Base-by-base conservation (phyloP, 495 filamentous ascomycete genomes). In the Cercophora sp. region DNA sequence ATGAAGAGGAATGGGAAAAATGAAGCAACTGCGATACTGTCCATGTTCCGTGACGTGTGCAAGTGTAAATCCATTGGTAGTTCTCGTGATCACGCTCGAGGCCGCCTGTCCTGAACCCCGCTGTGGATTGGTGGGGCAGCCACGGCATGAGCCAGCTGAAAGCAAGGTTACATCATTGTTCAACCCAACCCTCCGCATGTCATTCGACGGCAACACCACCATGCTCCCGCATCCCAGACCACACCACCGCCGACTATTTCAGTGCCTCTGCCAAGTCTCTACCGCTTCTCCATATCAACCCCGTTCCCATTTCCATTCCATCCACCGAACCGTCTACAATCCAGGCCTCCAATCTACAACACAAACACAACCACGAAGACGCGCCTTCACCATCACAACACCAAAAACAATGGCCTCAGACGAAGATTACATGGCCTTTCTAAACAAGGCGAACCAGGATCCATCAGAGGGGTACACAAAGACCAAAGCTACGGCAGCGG, bases 401-500 rank as follows among this genome's bases (percentile, higher is more conserved):
- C 16, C 19, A 43, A 10, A 39, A 3, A 75, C 55, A 5, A 91
- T 89, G 85, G 80, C 85, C 16, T 85, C 85, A 18, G 89, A 95
- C 74, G 82, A 86, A 43, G 83, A 83, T 57, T 96, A 94, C 76
- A 76, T 80, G 67, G 72, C 81, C 59, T 94, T 96, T 64, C 75
- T 96, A 43, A 73, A 93, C 66, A 91, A 92, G 68, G 89, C 89
- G 35, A 93, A 92, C 70, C 68, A 80, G 62, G 82, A 87, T 63
- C 80, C 80, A 15, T 71, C 75, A 51, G 73, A 69, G 15, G 75
- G 78, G 8, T 51, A 61, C 13, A 57, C 65, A 13, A 58, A 65
- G 20, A 27, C 37, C 51, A 27, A 26, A 0, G 23, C 25, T 2
- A 25, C 41, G 22, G 24, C 23, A 37, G 35, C 24, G 20, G 58